Evolutionary conservation across 2,329 filamentous ascomycete species (phyloP), one percentile per base, ranked within the genome.

Genomic region (Coleophoma eucalyptorum): DNA sequence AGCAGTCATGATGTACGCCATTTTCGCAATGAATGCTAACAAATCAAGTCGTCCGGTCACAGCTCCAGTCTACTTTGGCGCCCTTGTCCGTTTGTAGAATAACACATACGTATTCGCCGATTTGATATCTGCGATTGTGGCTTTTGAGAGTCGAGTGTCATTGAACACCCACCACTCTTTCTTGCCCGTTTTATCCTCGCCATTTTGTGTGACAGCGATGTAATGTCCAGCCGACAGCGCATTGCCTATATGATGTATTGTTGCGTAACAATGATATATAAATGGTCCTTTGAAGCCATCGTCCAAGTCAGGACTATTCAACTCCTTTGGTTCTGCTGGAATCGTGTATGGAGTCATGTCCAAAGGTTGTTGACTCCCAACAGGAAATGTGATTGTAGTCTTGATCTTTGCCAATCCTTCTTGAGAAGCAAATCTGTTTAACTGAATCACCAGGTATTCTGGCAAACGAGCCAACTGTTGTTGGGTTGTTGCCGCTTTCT

Each of bases 181-280:
- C 26, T 26, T 26, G 35, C 35, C 35, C 15, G 13, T 38, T 12
- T 18, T 38, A 38, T 38, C 35, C 15, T 38, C 16, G 13, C 16
- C 35, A 38, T 38, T 18, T 15, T 18, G 35, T 11, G 35, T 38
- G 16, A 58, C 21, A 6, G 59, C 51, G 31, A 49, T 48, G 48
- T 62, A 65, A 49, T 65, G 63, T 1, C 63, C 63, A 12, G 41
- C 37, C 7, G 47, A 38, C 13, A 60, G 34, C 15, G 42, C 49
- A 3, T 41, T 35, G 1, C 63, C 63, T 7, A 21, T 33, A 49
- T 64, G 62, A 19, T 58, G 52, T 15, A 95, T 81, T 6, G 97
- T 87, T 2, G 86, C 93, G 65, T 96, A 97, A 48, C 89, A 86
- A 63, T 96, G 87, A 67, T 97, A 99, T 5, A 75, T 72, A 63